Evolutionary conservation across 306 rosid species (phyloP).

Genomic region (Ormosia semicastrata): DNA sequence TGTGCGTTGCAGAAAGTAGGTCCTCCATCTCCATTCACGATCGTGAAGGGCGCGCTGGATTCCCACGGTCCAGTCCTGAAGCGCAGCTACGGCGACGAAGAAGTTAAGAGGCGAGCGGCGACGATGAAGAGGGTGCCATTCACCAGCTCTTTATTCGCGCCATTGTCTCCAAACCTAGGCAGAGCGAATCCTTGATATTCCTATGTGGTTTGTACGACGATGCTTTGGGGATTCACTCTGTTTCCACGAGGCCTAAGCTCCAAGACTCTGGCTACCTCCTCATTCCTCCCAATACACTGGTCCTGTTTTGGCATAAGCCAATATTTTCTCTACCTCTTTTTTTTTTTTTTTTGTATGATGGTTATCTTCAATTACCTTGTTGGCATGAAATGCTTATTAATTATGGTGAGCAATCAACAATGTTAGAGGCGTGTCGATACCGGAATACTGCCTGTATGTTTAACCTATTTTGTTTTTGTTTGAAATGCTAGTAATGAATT

Average conservation of each 20-base stretch:
- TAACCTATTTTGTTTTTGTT: conserved; percentile 11
- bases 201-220: conserved; percentile 86
- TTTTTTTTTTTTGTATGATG: too few species aligned
- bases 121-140: conserved; percentile 45
- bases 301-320: conserved; percentile 74
- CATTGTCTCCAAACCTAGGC: conserved; percentile 62
- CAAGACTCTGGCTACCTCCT: conserved; percentile 35
- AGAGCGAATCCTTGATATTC: conserved; percentile 60
- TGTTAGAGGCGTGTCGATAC: conserved; percentile 36
- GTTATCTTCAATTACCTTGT: too few species aligned
- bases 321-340: not conserved
- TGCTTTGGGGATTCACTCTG: conserved; percentile 89
- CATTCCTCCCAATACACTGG: conserved; percentile 56
- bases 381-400: too few species aligned
- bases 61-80: conserved; percentile 69
- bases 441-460: conserved; percentile 37
- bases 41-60: conserved; percentile 73
- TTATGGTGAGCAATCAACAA: too few species aligned
- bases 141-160: conserved; percentile 81
- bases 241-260: conserved; percentile 68
- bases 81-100: conserved; percentile 64
- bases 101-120: conserved; percentile 47
- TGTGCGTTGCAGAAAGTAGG: conserved; percentile 53
- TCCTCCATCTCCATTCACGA: conserved; percentile 77
- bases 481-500: conserved; percentile 27